Base-by-base conservation (phyloP, 73 alveolate genomes). In the Strombidium stylifer region DNA sequence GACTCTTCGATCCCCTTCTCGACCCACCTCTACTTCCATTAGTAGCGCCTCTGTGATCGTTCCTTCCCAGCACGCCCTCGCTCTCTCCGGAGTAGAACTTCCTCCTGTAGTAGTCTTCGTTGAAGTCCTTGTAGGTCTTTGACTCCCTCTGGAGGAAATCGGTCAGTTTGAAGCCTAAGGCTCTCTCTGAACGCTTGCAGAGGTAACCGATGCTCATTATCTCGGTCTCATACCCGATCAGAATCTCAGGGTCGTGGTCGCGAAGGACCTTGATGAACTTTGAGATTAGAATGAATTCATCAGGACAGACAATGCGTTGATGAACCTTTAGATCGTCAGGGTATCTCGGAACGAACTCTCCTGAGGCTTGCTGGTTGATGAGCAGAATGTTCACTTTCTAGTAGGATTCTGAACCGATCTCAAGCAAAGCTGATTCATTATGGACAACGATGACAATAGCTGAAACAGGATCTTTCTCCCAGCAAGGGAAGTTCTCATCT, bases 141-240 rank as follows among this genome's bases (percentile, higher is more conserved):
- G 90, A 87, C 31, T 85, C 69, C 71, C 94, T 62, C 18, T 86
- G 71, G 25, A 89, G 56, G 30, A 74, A 21, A 35, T 48, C 48
- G 15, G 57, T 45, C 85, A 86, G 49, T 14, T 90, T 82, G 41
- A 86, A 68, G 20, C 84, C 81, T 40, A 86, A 41, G 23, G 45
- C 16, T n/a, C n/a, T n/a, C 44, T 85, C 91, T 3, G 91, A 93
- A 67, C 96, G 47, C 49, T 92, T 92, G 39, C 76, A 39, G 15
- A 87, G 56, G 59, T 75, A 91, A 0, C 96, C 96, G 20, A 91
- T 79, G 27, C 93, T 66, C 55, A 57, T 24, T 14, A 74, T 67
- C 65, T 83, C 89, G 35, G 93, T 87, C 53, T 92, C 98, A 70
- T 48, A 88, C 19, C 97, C 95, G 15, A 83, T 68, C 23, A 92